Base-by-base conservation (phyloP, 257 asterid species). In the Oldenlandia corymbosa region DNA sequence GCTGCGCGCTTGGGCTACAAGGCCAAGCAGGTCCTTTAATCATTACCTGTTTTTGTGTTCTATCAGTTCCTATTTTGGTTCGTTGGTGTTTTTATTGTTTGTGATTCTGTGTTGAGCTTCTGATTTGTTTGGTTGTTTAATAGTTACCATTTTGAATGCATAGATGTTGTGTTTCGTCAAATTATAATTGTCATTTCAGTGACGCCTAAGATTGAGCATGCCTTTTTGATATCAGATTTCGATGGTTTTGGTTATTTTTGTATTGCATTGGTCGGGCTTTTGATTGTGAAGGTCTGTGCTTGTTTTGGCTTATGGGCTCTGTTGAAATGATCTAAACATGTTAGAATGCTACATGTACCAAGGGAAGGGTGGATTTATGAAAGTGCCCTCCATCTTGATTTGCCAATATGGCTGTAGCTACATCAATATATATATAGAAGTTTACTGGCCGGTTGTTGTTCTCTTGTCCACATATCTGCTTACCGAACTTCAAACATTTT, bases 1-100 rank as follows among this genome's bases (percentile, higher is more conserved):
- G 75, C 75, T 7, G 67, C 71, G 18, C 66, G 75, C 23, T 46
- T 71, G 2, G 75, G 71, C 11, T 71, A 71, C 52, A 71, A 71
- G 50, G 75, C 75, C 7, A 71, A 71, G 51, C 75, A 71, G 75
- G 75, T 71, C 30, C 2, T 10, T 53, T 37, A 46, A 30, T 28
- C 12, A 56, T 3, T 7, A 1, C 17, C 1, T 58, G 17, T 56
- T n/a, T 21, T 60, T 45, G 41, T 27, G 23, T 30, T 43, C 10
- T 8, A 3, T 28, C 0, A 16, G 1, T 18, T 10, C 13, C 16
- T 31, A 30, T 17, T 56, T 10, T 31, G 60, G 16, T 10, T 2
- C 20, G 0, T 0, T 34, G 41, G 21, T 53, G 36, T 13, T 43
- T 43, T 43, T 10, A 2, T 43, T 5, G 48, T 43, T 12, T 34